Evolutionary conservation across 345 rosid genomes (phyloP), one percentile per base, ranked within the genome.

Genomic region (Camelina laxa): DNA sequence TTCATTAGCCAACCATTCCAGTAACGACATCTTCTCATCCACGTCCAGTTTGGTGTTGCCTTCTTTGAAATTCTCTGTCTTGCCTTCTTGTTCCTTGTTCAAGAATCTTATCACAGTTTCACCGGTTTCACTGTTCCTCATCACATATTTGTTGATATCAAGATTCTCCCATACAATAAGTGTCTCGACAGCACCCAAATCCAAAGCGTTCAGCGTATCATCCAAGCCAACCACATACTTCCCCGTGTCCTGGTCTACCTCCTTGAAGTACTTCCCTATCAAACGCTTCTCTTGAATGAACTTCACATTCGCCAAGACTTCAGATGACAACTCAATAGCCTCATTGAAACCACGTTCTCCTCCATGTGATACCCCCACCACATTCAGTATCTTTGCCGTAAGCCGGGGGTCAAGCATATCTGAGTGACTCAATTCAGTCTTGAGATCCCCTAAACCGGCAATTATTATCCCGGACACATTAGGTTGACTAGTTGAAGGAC

Each of bases 101-200:
- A 47, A 1, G 20, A 7, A 6, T 47, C 4, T 47, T 47, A 47
- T 16, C 51, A 47, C 51, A n/a, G 10, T 47, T 47, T 47, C 51
- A n/a, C 51, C 51, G 0, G 51, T 47, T 2, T 9, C 4, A 8
- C 21, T 47, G 11, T 47, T 47, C 51, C 17, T 47, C 20, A 47
- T n/a, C 21, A 6, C 20, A 16, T 47, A 47, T 16, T 21, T n/a
- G 21, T 47, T 47, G 19, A 47, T 16, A 47, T 47, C 51, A 16
- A 47, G 51, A 47, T 16, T 47, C 9, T 47, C 51, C 51, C 51
- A 47, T n/a, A 47, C 51, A 16, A 47, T 47, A n/a, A 47, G 51
- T 7, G 51, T 47, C 20, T 47, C 51, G 3, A 47, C 17, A 47
- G 51, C 51, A 16, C 51, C 51, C 1, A 11, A n/a, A 8, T 47